Base-by-base conservation (phyloP, 768 basidiomycete species). In the Xerocomellus intermedius region DNA sequence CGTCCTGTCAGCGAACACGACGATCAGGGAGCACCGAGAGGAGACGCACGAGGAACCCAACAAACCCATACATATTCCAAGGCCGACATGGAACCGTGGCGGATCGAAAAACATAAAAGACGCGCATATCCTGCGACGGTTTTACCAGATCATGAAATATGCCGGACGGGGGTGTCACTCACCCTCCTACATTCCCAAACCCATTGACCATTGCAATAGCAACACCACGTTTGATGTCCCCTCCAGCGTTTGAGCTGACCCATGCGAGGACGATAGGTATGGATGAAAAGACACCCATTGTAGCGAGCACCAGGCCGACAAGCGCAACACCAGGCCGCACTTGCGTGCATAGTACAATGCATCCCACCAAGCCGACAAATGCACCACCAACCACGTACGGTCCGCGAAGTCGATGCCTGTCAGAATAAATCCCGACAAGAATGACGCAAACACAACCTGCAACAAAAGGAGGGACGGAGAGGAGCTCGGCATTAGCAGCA, bases 131-230 rank as follows among this genome's bases (percentile, higher is more conserved):
- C 75, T 77, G 44, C 13, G 8, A 46, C n/a, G 16, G 16, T 50
- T 39, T 22, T 8, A 17, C 14, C 33, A 59, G 38, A 21, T 39
- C 38, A 42, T 12, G n/a, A 37, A 16, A 24, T 3, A 26, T 14
- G 16, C 17, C 5, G 8, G 35, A 28, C 30, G 41, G n/a, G 38
- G 71, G 73, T 13, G 68, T 4, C 10, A 56, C 69, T 45, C 44
- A 78, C 61, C 82, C 82, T 55, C 82, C 82, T 16, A 84, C 63
- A 58, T 83, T 85, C n/a, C 79, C 82, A 41, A 82, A 52, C 13
- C 79, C 80, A 36, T 77, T 77, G 13, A 83, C 73, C 71, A 82
- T 74, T 4, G 79, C 84, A 28, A 84, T 62, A 0, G 75, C 74
- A 8, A 79, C 74, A 42, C 74, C 79, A 45, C 76, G 75, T 56